Base-by-base conservation (phyloP, 345 rosid species). In the Trapa bicornis region DNA sequence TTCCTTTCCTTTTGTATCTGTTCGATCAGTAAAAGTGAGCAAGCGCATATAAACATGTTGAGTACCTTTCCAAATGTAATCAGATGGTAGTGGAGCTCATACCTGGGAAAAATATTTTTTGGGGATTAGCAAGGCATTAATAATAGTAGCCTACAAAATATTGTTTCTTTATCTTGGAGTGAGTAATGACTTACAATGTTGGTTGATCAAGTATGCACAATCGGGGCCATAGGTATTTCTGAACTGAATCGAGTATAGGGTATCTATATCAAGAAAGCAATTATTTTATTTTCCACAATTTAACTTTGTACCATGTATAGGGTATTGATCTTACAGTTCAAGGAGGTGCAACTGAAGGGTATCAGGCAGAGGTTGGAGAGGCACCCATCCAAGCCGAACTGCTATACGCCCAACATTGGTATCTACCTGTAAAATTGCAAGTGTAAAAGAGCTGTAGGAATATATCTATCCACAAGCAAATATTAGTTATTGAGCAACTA, bases 311-410 rank as follows among this genome's bases (percentile, higher is more conserved):
- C 57, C 61, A 32, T 52, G 65, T 14, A 68, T 45, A 72, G 76
- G 73, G 35, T 39, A 48, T 52, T 56, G 37, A 36, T 78, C 97
- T 83, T 77, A 93, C 98, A 90, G 77, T 80, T 93, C 98, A 48
- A 93, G 77, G 36, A 90, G 92, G 73, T 93, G 98, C 70, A 93
- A 68, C 73, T 93, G 98, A 65, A 93, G 92, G 71, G 94, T 82
- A 67, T 90, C 97, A 17, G 98, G 98, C 71, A 93, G 78, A 9
- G 98, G 96, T 75, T 85, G 90, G 56, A 93, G 82, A 47, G 98
- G 98, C 61, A 90, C 98, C 98, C 98, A 93, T 75, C 98, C 98
- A 65, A 93, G 73, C 73, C 98, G 81, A 74, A 93, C 97, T 7
- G 97, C 98, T 71, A 93, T 93, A 47, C 96, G 87, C 72, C 98